These are phyloP conservation scores for Tylopilus subfusipes DNA, from an alignment of 768 basidiomycete genomes.

Conservation along the genomic window DNA sequence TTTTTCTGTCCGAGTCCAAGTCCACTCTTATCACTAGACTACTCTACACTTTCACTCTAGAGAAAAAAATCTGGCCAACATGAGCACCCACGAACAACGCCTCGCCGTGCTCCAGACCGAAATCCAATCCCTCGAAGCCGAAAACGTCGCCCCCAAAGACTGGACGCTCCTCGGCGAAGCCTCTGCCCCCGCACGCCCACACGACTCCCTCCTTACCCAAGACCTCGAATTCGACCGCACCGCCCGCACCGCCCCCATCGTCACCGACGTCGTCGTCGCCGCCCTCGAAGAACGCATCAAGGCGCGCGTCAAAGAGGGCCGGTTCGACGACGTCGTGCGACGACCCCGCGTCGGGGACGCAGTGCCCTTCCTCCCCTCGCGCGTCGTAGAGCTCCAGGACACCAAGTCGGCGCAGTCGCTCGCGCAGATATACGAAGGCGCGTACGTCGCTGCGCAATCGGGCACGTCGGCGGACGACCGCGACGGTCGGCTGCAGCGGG, in stretches of 20 bases:
- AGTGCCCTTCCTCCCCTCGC: constrained; percentile 88
- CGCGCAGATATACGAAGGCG: constrained; percentile 94
- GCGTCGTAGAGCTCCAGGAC: constrained; percentile 85
- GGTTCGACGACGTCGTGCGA: constrained; percentile 92
- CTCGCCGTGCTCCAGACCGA: constrained; percentile 69
- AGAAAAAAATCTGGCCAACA: background rate
- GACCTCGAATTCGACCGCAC: constrained; percentile 94
- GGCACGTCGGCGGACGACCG: constrained; percentile 63
- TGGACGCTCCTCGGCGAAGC: constrained; percentile 96
- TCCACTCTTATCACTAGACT: no score
- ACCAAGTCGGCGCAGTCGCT: constrained; percentile 84
- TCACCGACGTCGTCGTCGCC: constrained; percentile 84
- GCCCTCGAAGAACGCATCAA: constrained; percentile 90
- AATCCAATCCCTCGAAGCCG: constrained; percentile 76
- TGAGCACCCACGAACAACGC: constrained; percentile 62
- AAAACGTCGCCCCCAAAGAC: constrained; percentile 85
- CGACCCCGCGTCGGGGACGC: constrained; percentile 64
- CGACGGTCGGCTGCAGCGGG: constrained; percentile 83
- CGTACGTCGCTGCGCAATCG: constrained; percentile 68
- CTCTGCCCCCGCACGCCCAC: constrained; percentile 73
- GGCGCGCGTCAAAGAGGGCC: constrained; percentile 75
- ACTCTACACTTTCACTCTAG: background rate
- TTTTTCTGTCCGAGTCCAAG: constrained; percentile 8
- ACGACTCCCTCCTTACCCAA: constrained; percentile 89
- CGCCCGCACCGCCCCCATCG: constrained; percentile 79